Evolutionary conservation across 1,139 yeast genomes (phyloP), one percentile per base, ranked within the genome.

Genomic region (Kodamaea ohmeri): DNA sequence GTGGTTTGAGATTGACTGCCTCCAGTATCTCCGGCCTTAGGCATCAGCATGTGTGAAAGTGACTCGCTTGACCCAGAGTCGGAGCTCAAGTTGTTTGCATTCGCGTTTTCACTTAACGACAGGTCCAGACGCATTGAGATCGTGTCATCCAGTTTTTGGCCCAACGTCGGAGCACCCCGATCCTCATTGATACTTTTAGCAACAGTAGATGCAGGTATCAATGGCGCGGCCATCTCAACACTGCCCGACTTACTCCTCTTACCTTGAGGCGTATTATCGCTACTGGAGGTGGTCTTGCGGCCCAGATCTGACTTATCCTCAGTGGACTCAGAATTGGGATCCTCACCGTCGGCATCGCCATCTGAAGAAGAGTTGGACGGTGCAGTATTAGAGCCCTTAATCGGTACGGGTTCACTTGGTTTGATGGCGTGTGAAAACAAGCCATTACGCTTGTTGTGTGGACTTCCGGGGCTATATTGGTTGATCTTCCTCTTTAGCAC

Each of bases 401-500:
- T 25, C 2, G 56, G 59, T 5, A 51, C 47, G 2, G 61, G 56
- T n/a, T 48, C 52, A n/a, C 52, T 28, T 0, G 63, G 61, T 13
- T 44, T 48, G 17, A 56, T 41, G 0, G 59, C 62, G 32, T 55
- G 55, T 19, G 50, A 55, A 40, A 46, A 56, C 16, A 46, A 44
- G 4, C 26, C 20, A 13, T 31, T 17, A 18, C 16, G 34, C 15
- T 25, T 44, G 36, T 33, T 45, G 49, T 14, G 43, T 48, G 28
- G 41, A 18, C 37, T 24, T 12, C 34, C 36, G n/a, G 40, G 39
- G 2, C 25, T 35, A 36, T 14, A 29, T 34, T 22, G 36, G 27
- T 18, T 34, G 15, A 9, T 18, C 35, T 36, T 44, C 38, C 46
- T 25, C 38, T 52, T 58, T 48, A 60, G 40, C 4, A 56, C 60